phyloP scores from a whole-genome alignment of 306 rosid species.

The Citrullus amarus region DNA sequence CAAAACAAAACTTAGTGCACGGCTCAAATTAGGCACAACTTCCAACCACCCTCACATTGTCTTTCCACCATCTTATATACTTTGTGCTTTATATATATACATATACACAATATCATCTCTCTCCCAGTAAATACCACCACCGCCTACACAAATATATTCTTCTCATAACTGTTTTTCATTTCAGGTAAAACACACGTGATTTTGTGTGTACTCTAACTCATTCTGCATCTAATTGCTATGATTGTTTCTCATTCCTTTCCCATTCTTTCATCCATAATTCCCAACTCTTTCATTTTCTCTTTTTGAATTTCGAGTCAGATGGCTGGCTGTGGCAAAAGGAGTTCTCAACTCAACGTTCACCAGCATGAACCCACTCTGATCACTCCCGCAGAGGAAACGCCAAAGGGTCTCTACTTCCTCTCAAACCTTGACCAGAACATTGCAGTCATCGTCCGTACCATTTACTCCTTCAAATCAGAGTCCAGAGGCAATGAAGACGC shows the following conservation, averaged over 20 bases:
- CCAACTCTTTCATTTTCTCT: neutral
- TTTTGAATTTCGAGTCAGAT: constrained; percentile 7
- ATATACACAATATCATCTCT: neutral
- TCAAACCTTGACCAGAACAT: constrained; percentile 78
- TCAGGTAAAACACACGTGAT: neutral
- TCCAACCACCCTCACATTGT: neutral
- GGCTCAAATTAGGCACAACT: constrained; percentile 2
- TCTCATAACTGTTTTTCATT: neutral
- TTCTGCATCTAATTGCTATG: neutral
- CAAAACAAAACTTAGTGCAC: neutral
- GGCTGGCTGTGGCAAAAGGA: constrained; percentile 13
- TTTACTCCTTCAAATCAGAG: constrained; percentile 47
- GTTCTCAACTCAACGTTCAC: constrained; percentile 24
- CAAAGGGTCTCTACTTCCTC: constrained; percentile 54
- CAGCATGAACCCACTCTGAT: constrained; percentile 44
- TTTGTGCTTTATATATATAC: neutral
- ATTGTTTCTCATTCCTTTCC: neutral
- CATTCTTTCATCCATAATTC: neutral
- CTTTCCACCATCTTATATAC: neutral
- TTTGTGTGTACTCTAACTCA: neutral
- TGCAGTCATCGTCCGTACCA: constrained; percentile 43
- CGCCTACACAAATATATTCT: neutral
- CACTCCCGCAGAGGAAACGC: constrained; percentile 42
- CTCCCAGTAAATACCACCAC: neutral
- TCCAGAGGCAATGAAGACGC: constrained; percentile 51